phyloP scores from a whole-genome alignment of 2,329 filamentous ascomycete species.

The Xylaria digitata region DNA sequence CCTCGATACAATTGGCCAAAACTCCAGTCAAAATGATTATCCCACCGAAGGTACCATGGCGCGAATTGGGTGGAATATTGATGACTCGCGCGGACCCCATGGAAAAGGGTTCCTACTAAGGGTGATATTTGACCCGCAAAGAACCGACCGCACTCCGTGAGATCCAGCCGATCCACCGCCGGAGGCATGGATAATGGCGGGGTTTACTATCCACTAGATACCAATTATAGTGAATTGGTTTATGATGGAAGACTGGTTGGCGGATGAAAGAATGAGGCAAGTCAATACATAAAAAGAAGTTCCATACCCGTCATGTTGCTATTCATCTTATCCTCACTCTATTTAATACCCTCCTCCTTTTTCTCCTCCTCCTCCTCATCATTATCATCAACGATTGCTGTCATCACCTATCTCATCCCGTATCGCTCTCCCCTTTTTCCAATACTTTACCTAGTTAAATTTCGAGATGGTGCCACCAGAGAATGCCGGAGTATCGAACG shows the following conservation, averaged over 20 bases:
- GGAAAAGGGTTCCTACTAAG: constrained; percentile 35
- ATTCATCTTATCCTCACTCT: constrained; percentile 14
- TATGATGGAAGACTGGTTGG: background rate
- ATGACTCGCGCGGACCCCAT: constrained; percentile 17
- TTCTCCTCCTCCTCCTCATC: background rate
- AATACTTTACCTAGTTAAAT: background rate
- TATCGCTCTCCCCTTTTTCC: background rate
- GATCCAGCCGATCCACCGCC: constrained; percentile 44
- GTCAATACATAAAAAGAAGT: constrained; percentile 38
- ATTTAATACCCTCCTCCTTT: constrained; percentile 1
- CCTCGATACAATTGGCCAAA: background rate
- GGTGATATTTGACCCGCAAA: constrained; percentile 48
- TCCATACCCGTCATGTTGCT: constrained; percentile 6
- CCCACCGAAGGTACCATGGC: background rate
- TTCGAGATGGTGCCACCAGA: constrained; percentile 44
- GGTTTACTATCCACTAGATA: constrained; percentile 38
- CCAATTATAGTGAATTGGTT: constrained; percentile 37
- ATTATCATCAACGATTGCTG: background rate
- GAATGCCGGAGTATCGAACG: constrained; percentile 46
- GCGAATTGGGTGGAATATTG: background rate
- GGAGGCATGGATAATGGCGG: constrained; percentile 42
- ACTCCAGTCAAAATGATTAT: background rate
- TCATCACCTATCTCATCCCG: background rate
- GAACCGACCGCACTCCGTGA: constrained; percentile 38
- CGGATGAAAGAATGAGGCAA: constrained; percentile 11